phyloP scores from a whole-genome alignment of 148 eudicot genomes.

The Arbutus unedo region DNA sequence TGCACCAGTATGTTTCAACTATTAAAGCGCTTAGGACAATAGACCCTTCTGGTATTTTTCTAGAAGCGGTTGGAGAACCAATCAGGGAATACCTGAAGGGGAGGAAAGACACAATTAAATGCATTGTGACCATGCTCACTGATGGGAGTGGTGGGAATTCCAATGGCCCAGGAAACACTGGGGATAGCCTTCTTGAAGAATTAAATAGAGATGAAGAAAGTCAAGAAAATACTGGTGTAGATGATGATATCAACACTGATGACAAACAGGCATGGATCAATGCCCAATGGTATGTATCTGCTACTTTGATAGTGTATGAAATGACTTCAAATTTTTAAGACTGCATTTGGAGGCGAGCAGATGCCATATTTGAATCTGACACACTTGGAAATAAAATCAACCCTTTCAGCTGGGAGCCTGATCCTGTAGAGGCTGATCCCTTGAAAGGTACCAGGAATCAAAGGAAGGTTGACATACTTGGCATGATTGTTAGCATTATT shows the following conservation, averaged over 20 bases:
- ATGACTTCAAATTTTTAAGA: neutral
- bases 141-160: conserved; percentile 87
- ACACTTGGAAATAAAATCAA: conserved; percentile 14
- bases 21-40: conserved; percentile 94
- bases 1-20: conserved; percentile 97
- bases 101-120: conserved; percentile 94
- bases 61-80: conserved; percentile 98
- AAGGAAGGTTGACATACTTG: conserved; percentile 89
- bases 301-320: conserved; percentile 1
- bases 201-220: conserved; percentile 92
- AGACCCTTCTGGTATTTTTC: conserved; percentile 93
- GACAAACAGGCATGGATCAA: conserved; percentile 93
- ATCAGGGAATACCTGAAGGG: conserved; percentile 92
- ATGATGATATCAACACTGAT: conserved; percentile 71
- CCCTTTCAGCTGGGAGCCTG: conserved; percentile 90
- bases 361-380: conserved; percentile 15
- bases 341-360: neutral
- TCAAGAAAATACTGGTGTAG: conserved; percentile 63
- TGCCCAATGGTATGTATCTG: conserved; percentile 64
- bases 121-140: conserved; percentile 97
- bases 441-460: conserved; percentile 60
- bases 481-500: conserved; percentile 94
- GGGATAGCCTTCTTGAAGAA: conserved; percentile 99
- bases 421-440: conserved; percentile 96
- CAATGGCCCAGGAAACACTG: conserved; percentile 57